Base-by-base conservation (phyloP, 352 stramenopile species). In the Phytophthora cryptogea region DNA sequence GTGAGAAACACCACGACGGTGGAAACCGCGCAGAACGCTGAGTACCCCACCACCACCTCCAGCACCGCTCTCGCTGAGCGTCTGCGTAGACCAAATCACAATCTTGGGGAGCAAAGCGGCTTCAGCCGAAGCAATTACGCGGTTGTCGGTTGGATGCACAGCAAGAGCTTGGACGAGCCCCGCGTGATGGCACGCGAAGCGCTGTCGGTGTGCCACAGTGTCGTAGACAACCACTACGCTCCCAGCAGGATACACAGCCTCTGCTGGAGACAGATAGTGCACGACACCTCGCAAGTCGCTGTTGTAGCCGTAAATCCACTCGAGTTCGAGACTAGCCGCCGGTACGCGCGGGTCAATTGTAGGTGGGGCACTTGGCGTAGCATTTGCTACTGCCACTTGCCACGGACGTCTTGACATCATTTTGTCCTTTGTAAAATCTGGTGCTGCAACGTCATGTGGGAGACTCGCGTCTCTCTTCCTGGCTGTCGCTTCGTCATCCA, bases 291-390 rank as follows among this genome's bases (percentile, higher is more conserved):
- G 78, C 11, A 89, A 43, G 45, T 88, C 74, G 45, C 80, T 89
- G 58, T 93, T 93, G 59, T 86, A 88, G 14, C 84, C 84, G 53
- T 93, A 91, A 48, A 93, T 42, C 84, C 84, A 93, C 43, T 93
- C 84, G 9, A 93, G 63, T 42, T 86, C 69, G 28, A 93, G 74
- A 40, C 78, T 87, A 17, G 81, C 81, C 3, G 80, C 67, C 14
- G 81, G 79, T 4, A 84, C 52, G 17, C 69, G 71, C 7, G 74
- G 57, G 39, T 89, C 74, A 41, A 87, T 70, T 2, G 70, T 72
- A 14, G 80, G 78, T 9, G 81, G 73, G 1, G 78, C 76, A 42
- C 79, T 91, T 2, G 79, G 84, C 8, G 74, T 70, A 2, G 72
- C 69, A 57, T 91, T 89, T 10, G 66, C 53, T 7, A 91, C 80